Conservation (phyloP, 352 stramenopile species). For the Thalassiosira sp. region DNA sequence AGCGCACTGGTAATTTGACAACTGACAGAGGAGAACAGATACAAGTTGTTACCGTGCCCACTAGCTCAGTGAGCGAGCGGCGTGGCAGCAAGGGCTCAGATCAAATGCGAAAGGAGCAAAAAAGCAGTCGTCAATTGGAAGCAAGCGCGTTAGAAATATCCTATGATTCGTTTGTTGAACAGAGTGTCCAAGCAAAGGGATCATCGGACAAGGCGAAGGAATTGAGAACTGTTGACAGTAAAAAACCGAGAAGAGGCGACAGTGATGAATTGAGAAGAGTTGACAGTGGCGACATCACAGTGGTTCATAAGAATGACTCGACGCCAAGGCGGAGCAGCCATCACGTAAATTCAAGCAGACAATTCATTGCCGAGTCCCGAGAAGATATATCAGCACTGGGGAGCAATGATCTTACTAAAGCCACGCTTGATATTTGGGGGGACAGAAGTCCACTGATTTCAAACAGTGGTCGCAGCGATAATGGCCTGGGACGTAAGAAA, state of each 20-base stretch:
- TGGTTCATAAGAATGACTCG: not conserved
- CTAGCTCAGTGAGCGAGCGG: no score
- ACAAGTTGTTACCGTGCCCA: no score
- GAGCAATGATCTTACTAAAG: not conserved
- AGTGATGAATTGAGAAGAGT: not conserved
- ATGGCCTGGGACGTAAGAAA: not conserved
- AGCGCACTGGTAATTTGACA: not conserved
- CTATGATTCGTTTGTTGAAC: slow-evolving; percentile 12
- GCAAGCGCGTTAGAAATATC: slow-evolving; percentile 8
- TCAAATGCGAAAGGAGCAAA: not conserved
- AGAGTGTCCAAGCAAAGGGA: not conserved
- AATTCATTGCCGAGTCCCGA: not conserved
- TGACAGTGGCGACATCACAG: not conserved
- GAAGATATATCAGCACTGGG: not conserved
- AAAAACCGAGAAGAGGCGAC: not conserved
- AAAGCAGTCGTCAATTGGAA: not conserved
- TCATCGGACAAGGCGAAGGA: no score
- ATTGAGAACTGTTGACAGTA: no score
- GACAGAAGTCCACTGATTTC: not conserved
- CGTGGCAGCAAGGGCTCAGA: no score
- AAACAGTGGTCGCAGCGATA: not conserved
- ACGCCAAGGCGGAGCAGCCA: no score
- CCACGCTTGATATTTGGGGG: not conserved
- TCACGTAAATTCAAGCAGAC: not conserved
- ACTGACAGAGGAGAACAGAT: no score